Conservation (phyloP, 1,284 basidiomycete genomes). For the Phaffia rhodozyma region DNA sequence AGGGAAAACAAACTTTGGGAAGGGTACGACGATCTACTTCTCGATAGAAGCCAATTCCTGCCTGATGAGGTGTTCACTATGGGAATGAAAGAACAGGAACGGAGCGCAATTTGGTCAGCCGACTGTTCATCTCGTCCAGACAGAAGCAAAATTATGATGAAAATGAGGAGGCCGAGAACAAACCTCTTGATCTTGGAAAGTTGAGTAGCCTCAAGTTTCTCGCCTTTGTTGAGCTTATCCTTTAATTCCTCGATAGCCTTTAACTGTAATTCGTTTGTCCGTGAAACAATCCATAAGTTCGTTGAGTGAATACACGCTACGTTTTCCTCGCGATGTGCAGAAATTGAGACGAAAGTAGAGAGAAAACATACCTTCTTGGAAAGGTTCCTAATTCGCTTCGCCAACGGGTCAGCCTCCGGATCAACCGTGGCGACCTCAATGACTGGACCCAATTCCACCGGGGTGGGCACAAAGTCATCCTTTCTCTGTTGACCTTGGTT, state of each 20-base stretch:
- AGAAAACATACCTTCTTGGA: constrained; percentile 67
- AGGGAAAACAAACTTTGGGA: too few relatives aligned
- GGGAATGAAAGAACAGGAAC: background rate
- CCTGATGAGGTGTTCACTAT: background rate
- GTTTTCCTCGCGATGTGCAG: too few relatives aligned
- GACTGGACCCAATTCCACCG: constrained; percentile 18
- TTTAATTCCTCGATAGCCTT: constrained; percentile 94
- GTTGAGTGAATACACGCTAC: too few relatives aligned
- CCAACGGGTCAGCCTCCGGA: constrained; percentile 52
- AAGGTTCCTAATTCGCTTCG: constrained; percentile 86
- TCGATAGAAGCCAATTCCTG: constrained; percentile 2
- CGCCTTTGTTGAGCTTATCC: constrained; percentile 72
- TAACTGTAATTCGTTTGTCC: constrained; percentile 42
- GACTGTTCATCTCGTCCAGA: constrained; percentile 29
- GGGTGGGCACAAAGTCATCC: constrained; percentile 17
- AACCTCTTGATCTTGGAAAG: constrained; percentile 73
- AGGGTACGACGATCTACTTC: background rate
- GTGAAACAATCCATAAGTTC: background rate
- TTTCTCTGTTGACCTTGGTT: background rate
- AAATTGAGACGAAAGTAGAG: constrained; percentile 5
- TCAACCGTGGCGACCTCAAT: constrained; percentile 38
- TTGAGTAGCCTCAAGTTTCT: constrained; percentile 83
- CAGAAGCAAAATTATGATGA: constrained; percentile 55
- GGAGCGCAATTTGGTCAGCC: background rate
- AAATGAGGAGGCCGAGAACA: constrained; percentile 55